Evolutionary conservation across 768 basidiomycete species (phyloP).

Genomic region (Agaricus sinodeliciosus): DNA sequence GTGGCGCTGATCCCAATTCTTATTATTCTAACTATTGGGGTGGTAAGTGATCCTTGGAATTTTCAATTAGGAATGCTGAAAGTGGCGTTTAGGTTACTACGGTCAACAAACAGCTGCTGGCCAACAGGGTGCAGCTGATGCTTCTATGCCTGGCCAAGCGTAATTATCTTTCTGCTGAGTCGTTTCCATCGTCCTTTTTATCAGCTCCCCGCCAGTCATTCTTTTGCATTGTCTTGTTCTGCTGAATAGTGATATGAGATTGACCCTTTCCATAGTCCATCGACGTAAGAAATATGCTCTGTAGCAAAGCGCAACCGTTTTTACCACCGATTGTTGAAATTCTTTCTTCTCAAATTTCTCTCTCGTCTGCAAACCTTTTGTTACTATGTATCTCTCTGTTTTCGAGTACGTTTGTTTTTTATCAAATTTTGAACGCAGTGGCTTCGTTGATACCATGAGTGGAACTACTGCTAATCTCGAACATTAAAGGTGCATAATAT

Average conservation of each 20-base stretch:
- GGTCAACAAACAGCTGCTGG: conserved; percentile 58
- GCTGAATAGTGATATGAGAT: conserved; percentile 7
- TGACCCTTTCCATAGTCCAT: conserved; percentile 13
- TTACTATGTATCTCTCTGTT: conserved; percentile 13
- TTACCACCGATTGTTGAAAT: not conserved
- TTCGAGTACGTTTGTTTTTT: conserved; percentile 14
- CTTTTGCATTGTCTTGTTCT: conserved; percentile 22
- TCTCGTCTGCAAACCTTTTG: conserved; percentile 13
- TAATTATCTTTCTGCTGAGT: conserved; percentile 19
- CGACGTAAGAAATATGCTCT: conserved; percentile 18
- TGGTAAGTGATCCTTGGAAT: conserved; percentile 38
- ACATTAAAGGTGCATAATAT: conserved; percentile 17
- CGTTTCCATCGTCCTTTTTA: conserved; percentile 16
- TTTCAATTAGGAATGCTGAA: conserved; percentile 6
- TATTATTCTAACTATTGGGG: conserved; percentile 86
- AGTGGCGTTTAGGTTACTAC: conserved; percentile 59
- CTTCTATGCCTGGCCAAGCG: conserved; percentile 45
- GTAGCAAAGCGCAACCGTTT: conserved; percentile 1
- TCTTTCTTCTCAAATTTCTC: conserved; percentile 16
- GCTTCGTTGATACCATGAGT: not conserved
- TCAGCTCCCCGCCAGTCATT: conserved; percentile 15
- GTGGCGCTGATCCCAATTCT: conserved; percentile 60
- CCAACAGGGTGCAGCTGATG: conserved; percentile 54
- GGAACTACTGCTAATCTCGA: not conserved
- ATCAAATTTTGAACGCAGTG: conserved; percentile 12